Evolutionary conservation across 352 stramenopile genomes (phyloP), one percentile per base, ranked within the genome.

Genomic region (Pythium biforme): DNA sequence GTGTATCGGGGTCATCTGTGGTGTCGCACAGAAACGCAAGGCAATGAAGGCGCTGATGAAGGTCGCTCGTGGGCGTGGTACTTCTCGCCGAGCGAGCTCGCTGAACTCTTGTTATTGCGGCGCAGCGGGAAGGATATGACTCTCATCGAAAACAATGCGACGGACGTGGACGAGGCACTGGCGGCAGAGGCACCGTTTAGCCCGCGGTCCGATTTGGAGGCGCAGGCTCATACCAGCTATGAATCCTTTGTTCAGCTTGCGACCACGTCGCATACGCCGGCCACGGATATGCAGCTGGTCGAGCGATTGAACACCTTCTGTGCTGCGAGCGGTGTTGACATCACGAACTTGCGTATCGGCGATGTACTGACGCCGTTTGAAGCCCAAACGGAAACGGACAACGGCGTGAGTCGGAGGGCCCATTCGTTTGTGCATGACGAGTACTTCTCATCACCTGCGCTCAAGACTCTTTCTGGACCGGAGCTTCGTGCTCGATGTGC

Each of bases 1-100:
- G 82, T 93, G 5, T 98, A 97, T 64, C 85, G 97, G 58, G 86
- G 86, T 1, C 86, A 86, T 34, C 66, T 99, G 17, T 99, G 95
- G 84, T 99, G 99, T 48, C 80, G 85, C 20, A 95, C 98, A 12
- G 91, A 98, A 64, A 98, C 92, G 11, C 96, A 99, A 73, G 97
- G 97, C 56, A 98, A 96, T 53, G 95, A 99, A 83, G 96, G 95
- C 34, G 91, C 94, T 10, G 88, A 96, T 43, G 88, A 96, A 93
- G 89, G 83, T 40, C 97, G 70, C 64, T 83, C 77, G 58, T 99
- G 88, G 95, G 90, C 94, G 6, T 99, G 96, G 96, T 99, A 97
- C 67, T 98, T 94, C 81, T 90, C 96, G 43, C 73, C 96, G 65
- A 94, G 79, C 47, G 97, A 99, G 59, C 75, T 98, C 1, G 67